Conservation (phyloP, 2,329 filamentous ascomycete species). For the Phyllosticta citribraziliensis region DNA sequence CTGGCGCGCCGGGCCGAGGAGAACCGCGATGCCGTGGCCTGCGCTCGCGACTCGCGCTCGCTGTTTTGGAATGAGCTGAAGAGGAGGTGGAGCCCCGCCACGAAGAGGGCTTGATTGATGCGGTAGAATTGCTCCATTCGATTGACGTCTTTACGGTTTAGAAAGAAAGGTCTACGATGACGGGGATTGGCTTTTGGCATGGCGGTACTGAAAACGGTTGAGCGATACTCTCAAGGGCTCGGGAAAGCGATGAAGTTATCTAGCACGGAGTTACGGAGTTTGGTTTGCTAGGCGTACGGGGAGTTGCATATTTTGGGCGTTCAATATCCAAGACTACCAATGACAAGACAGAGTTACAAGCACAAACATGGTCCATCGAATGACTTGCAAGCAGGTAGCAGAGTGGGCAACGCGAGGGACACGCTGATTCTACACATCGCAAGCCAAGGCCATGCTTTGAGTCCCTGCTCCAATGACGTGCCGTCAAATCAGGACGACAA, state of each 20-base stretch:
- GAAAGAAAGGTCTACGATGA: not conserved
- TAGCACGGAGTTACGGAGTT: not conserved
- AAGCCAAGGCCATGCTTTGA: not conserved
- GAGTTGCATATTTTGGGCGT: not conserved
- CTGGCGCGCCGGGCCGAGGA: constrained; percentile 48
- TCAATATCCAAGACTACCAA: not conserved
- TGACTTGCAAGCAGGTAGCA: not conserved
- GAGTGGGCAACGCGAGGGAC: not conserved
- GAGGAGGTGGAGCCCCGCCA: not conserved
- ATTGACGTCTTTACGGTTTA: not conserved
- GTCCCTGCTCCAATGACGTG: not conserved
- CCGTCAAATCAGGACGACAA: not conserved
- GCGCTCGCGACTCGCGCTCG: constrained; percentile 1
- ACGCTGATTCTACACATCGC: not conserved
- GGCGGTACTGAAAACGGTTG: not conserved
- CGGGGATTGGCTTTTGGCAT: not conserved
- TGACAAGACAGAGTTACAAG: not conserved
- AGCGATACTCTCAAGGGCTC: not conserved
- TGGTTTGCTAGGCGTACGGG: not conserved
- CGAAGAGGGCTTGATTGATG: not conserved
- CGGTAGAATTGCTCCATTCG: not conserved
- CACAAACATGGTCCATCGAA: not conserved
- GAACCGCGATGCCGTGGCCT: constrained; percentile 30
- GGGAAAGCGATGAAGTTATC: not conserved
- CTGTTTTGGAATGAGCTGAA: constrained; percentile 10